Percentiles rank a stretch among this genome's conserved stretches.
phyloP scores from a whole-genome alignment of 2,329 filamentous ascomycete genomes.

The Phyllosticta capitalensis region DNA sequence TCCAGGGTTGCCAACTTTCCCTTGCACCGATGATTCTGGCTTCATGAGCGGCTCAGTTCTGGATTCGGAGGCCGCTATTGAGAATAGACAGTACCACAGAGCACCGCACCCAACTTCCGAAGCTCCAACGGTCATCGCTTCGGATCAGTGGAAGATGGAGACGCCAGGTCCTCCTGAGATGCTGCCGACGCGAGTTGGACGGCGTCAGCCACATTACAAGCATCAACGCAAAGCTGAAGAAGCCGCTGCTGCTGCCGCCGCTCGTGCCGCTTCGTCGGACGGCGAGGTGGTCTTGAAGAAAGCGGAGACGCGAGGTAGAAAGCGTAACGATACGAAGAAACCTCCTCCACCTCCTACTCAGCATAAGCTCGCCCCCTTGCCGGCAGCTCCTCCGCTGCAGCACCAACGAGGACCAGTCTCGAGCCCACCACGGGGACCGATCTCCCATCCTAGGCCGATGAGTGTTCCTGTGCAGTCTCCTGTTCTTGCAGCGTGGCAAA shows the following conservation, averaged over 20 bases:
- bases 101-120: neutral
- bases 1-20: constrained; percentile 54
- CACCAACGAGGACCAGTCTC: neutral
- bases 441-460: neutral
- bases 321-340: constrained; percentile 7
- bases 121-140: neutral
- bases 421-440: neutral
- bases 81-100: neutral
- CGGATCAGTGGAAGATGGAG: constrained; percentile 11
- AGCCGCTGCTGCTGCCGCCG: neutral
- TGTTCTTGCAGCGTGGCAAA: neutral
- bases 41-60: constrained; percentile 79
- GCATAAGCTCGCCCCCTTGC: constrained; percentile 2
- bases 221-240: constrained; percentile 4
- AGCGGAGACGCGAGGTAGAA: constrained; percentile 9
- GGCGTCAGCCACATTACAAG: constrained; percentile 4
- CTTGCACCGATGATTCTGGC: constrained; percentile 56
- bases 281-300: neutral
- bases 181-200: constrained; percentile 15
- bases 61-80: constrained; percentile 46
- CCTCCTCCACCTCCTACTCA: constrained; percentile 4
- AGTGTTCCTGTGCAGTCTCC: neutral
- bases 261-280: neutral
- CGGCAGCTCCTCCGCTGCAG: neutral
- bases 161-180: constrained; percentile 33